Percentiles rank a stretch among this genome's conserved stretches.
Conservation (phyloP, 257 asterid species). For the Solanum phureja region DNA sequence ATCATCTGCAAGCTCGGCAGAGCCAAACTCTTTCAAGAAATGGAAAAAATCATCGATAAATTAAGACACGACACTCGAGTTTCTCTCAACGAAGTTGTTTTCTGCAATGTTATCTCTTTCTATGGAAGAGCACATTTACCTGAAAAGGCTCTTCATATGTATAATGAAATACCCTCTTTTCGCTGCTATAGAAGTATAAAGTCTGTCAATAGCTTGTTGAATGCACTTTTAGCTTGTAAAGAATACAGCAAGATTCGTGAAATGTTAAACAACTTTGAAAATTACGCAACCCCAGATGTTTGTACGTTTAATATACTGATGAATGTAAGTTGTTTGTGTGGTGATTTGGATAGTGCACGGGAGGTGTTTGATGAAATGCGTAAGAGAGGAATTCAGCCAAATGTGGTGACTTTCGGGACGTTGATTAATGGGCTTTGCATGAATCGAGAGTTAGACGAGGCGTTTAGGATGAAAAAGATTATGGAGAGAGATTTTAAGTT, state of each 20-base stretch:
- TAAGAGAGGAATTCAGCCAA: constrained; percentile 38
- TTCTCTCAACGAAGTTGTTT: constrained; percentile 45
- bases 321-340: constrained; percentile 26
- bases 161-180: constrained; percentile 45
- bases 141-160: constrained; percentile 38
- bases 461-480: constrained; percentile 36
- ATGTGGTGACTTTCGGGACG: constrained; percentile 66
- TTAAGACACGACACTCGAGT: constrained; percentile 39
- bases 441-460: constrained; percentile 25
- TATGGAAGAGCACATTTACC: constrained; percentile 59
- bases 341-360: constrained; percentile 34
- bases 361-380: constrained; percentile 57
- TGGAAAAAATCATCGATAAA: constrained; percentile 45
- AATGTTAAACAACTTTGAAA: constrained; percentile 17
- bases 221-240: constrained; percentile 32
- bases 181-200: constrained; percentile 53
- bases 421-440: constrained; percentile 47
- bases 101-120: constrained; percentile 51
- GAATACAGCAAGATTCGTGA: constrained; percentile 43
- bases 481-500: constrained; percentile 48
- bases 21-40: constrained; percentile 56
- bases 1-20: constrained; percentile 70
- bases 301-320: constrained; percentile 60
- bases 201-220: constrained; percentile 55
- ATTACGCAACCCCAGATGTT: constrained; percentile 38